Evolutionary conservation across 768 basidiomycete species (phyloP).

Genomic region (Multifurca ochricompacta): DNA sequence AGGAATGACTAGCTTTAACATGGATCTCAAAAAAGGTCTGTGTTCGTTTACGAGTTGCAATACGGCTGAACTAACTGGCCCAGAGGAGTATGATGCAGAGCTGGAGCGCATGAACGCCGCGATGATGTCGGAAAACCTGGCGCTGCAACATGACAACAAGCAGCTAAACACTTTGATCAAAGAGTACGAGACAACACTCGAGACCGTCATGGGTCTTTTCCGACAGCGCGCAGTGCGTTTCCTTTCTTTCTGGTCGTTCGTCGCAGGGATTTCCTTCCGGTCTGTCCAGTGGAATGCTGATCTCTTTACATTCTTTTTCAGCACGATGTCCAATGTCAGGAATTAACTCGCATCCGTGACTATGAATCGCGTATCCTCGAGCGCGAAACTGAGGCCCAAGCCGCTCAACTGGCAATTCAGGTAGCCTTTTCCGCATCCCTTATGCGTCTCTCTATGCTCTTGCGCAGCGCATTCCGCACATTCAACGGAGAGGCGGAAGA

Average conservation of each 20-base stretch:
- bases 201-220: constrained; percentile 90
- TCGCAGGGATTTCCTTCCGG: neutral
- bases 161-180: constrained; percentile 85
- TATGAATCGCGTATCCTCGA: constrained; percentile 82
- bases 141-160: constrained; percentile 89
- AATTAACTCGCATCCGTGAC: constrained; percentile 81
- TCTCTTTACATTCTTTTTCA: constrained; percentile 27
- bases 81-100: constrained; percentile 87
- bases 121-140: constrained; percentile 76
- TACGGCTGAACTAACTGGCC: neutral
- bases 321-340: constrained; percentile 91
- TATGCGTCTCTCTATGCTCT: constrained; percentile 55
- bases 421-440: constrained; percentile 63
- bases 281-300: neutral
- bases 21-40: constrained; percentile 78
- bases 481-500: constrained; percentile 52
- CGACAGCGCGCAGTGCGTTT: constrained; percentile 81
- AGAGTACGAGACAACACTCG: constrained; percentile 95
- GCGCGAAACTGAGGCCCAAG: constrained; percentile 60
- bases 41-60: constrained; percentile 1
- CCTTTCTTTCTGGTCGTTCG: neutral
- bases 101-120: constrained; percentile 81
- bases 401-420: constrained; percentile 48
- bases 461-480: constrained; percentile 63
- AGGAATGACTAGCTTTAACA: constrained; percentile 58